Conservation (phyloP, 805 yeast genomes). For the Maudiozyma serrabonitensis region DNA sequence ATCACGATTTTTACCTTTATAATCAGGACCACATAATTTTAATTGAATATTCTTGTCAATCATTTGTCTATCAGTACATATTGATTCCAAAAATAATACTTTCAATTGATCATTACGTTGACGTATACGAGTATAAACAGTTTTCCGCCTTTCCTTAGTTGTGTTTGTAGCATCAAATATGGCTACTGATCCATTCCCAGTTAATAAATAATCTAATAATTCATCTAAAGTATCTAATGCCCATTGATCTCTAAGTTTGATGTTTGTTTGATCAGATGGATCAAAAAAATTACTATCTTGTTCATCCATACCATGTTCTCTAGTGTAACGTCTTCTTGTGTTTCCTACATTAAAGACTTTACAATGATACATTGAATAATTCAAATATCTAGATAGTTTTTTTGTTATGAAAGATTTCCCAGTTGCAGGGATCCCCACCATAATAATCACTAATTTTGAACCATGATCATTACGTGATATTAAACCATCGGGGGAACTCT, state of each 20-base stretch:
- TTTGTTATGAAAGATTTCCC: conserved; percentile 92
- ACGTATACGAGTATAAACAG: conserved; percentile 47
- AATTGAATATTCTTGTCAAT: conserved; percentile 77
- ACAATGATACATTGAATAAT: conserved; percentile 89
- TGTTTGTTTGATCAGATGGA: conserved; percentile 62
- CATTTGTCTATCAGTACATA: conserved; percentile 70
- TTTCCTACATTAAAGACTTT: conserved; percentile 92
- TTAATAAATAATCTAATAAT: conserved; percentile 66
- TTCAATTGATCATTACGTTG: conserved; percentile 55
- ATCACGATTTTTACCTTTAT: conserved; percentile 72
- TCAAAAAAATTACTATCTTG: conserved; percentile 82
- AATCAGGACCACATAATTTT: conserved; percentile 89
- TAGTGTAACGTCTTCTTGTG: conserved; percentile 69
- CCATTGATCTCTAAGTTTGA: conserved; percentile 78
- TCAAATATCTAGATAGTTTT: conserved; percentile 78
- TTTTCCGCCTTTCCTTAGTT: conserved; percentile 51
- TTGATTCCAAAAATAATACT: conserved; percentile 76
- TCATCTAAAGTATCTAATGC: conserved; percentile 89
- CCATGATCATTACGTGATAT: conserved; percentile 60
- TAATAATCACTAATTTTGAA: conserved; percentile 78
- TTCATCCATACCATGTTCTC: conserved; percentile 20
- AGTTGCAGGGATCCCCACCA: conserved; percentile 94
- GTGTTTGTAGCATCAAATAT: conserved; percentile 82
- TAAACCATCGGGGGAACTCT: conserved; percentile 66
- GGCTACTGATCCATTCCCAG: conserved; percentile 84